Evolutionary conservation across 2,329 filamentous ascomycete species (phyloP), one percentile per base, ranked within the genome.

Genomic region (Mariannaea elegans): DNA sequence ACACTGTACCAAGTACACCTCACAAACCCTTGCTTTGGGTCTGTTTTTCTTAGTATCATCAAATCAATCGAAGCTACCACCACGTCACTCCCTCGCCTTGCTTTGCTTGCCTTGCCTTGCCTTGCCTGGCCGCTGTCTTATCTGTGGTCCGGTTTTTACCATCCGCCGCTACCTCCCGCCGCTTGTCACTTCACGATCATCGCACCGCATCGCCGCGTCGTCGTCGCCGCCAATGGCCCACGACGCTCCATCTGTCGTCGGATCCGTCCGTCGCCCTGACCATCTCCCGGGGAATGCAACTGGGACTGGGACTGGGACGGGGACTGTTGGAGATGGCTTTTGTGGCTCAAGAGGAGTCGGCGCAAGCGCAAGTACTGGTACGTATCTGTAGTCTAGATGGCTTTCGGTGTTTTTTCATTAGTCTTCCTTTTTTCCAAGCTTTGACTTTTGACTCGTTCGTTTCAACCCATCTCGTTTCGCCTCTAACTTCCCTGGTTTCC

Each of bases 191-290:
- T 32, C 42, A n/a, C 55, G 34, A 27, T 16, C 42, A 27, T 36
- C 31, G 14, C 23, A 34, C 16, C 49, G 46, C 48, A 45, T 21
- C 56, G 51, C 49, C 24, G 12, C 27, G 14, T 31, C 51, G 42
- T 21, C 16, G 42, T 21, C 16, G 41, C 41, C 51, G 51, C 18
- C 56, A 36, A 55, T 59, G 45, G 14, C 31, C 45, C 23, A 45
- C 23, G 50, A 50, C 32, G 39, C 50, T 59, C 56, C 56, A 59
- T 59, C 45, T 54, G 56, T 39, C 46, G 39, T 51, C 57, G 57
- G 51, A 46, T 56, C 51, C 52, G 57, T 47, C 57, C 47, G 46
- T 50, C 41, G 47, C 34, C 31, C 27, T 19, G 46, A 42, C 52
- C 57, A 56, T 36, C 39, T 32, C 31, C 47, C 27, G 46, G 52